Base-by-base conservation (phyloP, 495 filamentous ascomycete genomes). In the Amorphotheca resinae region DNA sequence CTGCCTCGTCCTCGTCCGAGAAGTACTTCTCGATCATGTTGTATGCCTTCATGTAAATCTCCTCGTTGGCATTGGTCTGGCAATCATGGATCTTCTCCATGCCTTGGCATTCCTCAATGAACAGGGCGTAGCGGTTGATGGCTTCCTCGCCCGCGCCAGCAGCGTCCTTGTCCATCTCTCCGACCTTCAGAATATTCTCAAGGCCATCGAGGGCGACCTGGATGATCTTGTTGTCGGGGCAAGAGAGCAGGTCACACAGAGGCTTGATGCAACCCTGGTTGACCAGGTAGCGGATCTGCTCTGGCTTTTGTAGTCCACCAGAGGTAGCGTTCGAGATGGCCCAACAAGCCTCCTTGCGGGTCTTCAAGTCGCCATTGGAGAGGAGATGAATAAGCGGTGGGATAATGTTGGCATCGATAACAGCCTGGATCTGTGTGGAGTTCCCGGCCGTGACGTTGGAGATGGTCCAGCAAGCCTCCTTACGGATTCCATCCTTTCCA, bases 11-110 rank as follows among this genome's bases (percentile, higher is more conserved):
- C 53, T 98, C 91, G 59, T 99, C 93, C 1, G 87, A 94, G 74
- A 99, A 99, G 73, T 99, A 96, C 70, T 95, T 95, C 75, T 96
- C 93, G 56, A 99, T 99, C 66, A 99, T 96, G 71, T 91, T 95
- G 72, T 95, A 99, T 0, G 93, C 93, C 77, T 99, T 99, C 91
- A 99, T 95, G 73, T 99, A 99, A 54, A 99, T 99, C 67, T 99
- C 93, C 66, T 96, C 93, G 67, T 99, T 99, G 66, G 93, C 89
- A 54, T 99, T 99, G 66, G 89, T 95, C 71, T 99, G 93, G 76
- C 91, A 95, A 53, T 95, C 88, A 64, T 99, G 93, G 56, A 99
- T 95, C 79, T 95, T 96, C 70, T 95, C 88, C 93, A 99, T 99
- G 51, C 93, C 93, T 51, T 85, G 86, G 45, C 87, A 91, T 60